phyloP scores from a whole-genome alignment of 1,139 yeast genomes.

The Saccharomycopsis phalli region DNA sequence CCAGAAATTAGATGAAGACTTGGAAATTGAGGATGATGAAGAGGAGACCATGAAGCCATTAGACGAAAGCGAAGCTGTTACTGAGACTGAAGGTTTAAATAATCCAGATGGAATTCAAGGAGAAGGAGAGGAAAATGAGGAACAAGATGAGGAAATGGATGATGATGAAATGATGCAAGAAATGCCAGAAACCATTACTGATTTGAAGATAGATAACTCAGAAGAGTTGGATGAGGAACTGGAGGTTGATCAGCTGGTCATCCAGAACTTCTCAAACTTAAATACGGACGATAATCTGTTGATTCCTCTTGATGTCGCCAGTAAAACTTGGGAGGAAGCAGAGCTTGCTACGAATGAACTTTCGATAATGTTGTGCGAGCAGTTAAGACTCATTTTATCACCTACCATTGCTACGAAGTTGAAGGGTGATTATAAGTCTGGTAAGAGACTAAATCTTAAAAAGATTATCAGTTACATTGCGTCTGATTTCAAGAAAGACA shows the following conservation, averaged over 20 bases:
- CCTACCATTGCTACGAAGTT: slow-evolving; percentile 93
- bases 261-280: slow-evolving; percentile 30
- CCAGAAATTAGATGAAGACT: slow-evolving; percentile 70
- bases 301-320: slow-evolving; percentile 55
- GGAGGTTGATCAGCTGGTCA: slow-evolving; percentile 33
- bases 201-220: slow-evolving; percentile 33
- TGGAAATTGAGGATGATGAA: slow-evolving; percentile 73
- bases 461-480: slow-evolving; percentile 97
- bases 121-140: slow-evolving; percentile 25
- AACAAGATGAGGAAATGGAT: slow-evolving; percentile 23
- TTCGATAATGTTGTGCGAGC: slow-evolving; percentile 85
- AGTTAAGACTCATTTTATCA: slow-evolving; percentile 81
- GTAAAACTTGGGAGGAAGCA: slow-evolving; percentile 72
- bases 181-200: slow-evolving; percentile 19
- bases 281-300: slow-evolving; percentile 21
- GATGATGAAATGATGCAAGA: slow-evolving; percentile 18
- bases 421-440: slow-evolving; percentile 93
- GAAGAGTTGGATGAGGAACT: slow-evolving; percentile 24
- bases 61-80: slow-evolving; percentile 26
- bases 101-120: slow-evolving; percentile 13
- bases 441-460: slow-evolving; percentile 95
- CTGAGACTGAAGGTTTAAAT: slow-evolving; percentile 27
- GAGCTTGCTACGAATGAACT: slow-evolving; percentile 80
- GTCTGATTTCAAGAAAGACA: slow-evolving; percentile 93
- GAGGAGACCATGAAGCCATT: slow-evolving; percentile 23